A percentile compares a stretch with the other conserved stretches of the same genome.
Conservation (phyloP, 768 basidiomycete species). For the Porphyrellus cyaneotinctus region DNA sequence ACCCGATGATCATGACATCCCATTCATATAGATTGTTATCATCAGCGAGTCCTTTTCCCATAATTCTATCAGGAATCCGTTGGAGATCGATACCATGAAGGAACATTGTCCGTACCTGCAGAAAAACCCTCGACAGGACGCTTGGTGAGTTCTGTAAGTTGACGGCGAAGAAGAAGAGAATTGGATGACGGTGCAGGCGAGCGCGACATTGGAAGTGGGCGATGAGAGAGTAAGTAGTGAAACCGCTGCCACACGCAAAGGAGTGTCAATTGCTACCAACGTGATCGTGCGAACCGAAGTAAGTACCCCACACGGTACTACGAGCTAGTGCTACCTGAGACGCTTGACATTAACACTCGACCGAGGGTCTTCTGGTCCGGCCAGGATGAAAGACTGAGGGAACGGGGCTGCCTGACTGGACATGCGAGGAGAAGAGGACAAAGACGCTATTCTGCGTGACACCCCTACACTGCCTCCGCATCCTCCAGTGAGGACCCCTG, state of each 20-base stretch:
- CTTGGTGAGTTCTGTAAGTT: conserved; percentile 84
- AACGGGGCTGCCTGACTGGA: too few relatives aligned
- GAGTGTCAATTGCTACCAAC: neutral
- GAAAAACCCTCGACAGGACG: conserved; percentile 95
- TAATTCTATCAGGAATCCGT: conserved; percentile 32
- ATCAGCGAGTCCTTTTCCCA: conserved; percentile 76
- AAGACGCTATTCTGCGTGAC: too few relatives aligned
- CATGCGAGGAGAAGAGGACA: too few relatives aligned
- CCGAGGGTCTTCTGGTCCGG: too few relatives aligned
- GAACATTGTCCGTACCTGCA: conserved; percentile 55
- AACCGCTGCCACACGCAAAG: neutral
- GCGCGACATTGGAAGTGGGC: conserved; percentile 14
- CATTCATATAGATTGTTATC: conserved; percentile 94
- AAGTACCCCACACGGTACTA: neutral
- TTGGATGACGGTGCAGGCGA: conserved; percentile 33
- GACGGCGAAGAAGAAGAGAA: conserved; percentile 67
- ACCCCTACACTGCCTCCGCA: too few relatives aligned
- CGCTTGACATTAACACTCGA: too few relatives aligned
- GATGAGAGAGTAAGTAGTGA: conserved; percentile 1
- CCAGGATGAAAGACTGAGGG: too few relatives aligned
- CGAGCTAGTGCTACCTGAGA: too few relatives aligned
- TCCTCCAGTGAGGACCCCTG: too few relatives aligned
- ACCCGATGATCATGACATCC: conserved; percentile 96
- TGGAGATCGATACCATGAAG: conserved; percentile 29
- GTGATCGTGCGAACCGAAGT: conserved; percentile 9